Conservation (phyloP, 306 rosid genomes). For the Malus orientalis region DNA sequence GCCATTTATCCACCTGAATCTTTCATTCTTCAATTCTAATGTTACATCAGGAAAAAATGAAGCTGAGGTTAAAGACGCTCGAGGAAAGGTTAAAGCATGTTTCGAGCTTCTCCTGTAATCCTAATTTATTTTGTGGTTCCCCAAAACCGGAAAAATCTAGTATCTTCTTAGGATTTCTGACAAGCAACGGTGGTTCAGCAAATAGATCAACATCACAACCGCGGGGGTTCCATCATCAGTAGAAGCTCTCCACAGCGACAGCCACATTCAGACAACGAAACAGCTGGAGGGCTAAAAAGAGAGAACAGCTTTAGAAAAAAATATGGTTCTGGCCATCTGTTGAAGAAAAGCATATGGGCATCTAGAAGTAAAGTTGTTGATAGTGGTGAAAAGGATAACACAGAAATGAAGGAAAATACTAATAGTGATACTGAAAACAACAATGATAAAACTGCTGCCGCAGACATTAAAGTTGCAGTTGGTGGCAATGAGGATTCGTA, state of each 20-base stretch:
- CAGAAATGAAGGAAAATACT: constrained; percentile 12
- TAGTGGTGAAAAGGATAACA: constrained; percentile 53
- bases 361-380: constrained; percentile 65
- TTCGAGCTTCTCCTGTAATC: constrained; percentile 23
- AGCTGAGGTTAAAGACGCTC: constrained; percentile 70
- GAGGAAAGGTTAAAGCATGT: constrained; percentile 77
- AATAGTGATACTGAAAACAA: constrained; percentile 15
- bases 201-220: constrained; percentile 78
- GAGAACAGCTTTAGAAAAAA: constrained; percentile 34
- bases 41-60: constrained; percentile 62
- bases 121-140: constrained; percentile 34
- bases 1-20: not conserved
- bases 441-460: constrained; percentile 17
- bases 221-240: constrained; percentile 34
- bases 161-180: constrained; percentile 60
- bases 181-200: constrained; percentile 49
- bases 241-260: constrained; percentile 44
- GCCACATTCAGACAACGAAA: constrained; percentile 29
- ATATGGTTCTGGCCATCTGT: constrained; percentile 30
- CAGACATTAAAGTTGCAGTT: constrained; percentile 19
- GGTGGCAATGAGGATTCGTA: constrained; percentile 22
- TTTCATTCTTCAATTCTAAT: not conserved
- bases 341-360: constrained; percentile 64
- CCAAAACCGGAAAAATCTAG: constrained; percentile 44
- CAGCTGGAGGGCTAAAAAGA: constrained; percentile 25